These are phyloP conservation scores for Trametes cingulata DNA, from an alignment of 768 basidiomycete species.

Conservation along the genomic window DNA sequence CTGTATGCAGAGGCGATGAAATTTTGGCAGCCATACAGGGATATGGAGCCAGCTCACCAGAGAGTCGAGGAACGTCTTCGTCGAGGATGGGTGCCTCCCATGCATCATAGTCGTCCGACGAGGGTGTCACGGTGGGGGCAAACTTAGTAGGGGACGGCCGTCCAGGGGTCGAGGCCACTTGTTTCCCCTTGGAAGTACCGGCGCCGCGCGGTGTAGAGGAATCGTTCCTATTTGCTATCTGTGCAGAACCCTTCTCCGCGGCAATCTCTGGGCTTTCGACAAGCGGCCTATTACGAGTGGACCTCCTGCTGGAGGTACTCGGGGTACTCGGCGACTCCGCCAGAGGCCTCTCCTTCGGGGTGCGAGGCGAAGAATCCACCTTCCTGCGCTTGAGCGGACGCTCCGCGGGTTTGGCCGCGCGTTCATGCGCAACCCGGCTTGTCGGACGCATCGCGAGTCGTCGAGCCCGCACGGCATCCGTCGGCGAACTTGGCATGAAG, in stretches of 20 bases:
- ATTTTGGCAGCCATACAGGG: not conserved
- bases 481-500: constrained; percentile 11
- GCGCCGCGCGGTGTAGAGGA: too few species aligned
- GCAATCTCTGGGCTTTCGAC: too few species aligned
- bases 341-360: not conserved
- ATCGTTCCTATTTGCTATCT: too few species aligned
- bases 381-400: constrained; percentile 10
- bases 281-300: too few species aligned
- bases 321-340: too few species aligned
- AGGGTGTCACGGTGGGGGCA: not conserved
- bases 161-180: not conserved
- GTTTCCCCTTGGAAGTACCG: too few species aligned
- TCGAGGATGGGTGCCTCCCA: constrained; percentile 17
- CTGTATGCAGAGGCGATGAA: not conserved
- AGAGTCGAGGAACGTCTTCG: not conserved
- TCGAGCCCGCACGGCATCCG: constrained; percentile 1
- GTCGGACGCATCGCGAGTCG: not conserved
- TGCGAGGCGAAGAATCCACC: not conserved
- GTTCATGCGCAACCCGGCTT: constrained; percentile 10
- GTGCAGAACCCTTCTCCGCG: too few species aligned
- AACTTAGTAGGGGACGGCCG: not conserved
- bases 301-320: not conserved
- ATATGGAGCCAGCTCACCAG: not conserved
- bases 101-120: constrained; percentile 16
- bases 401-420: not conserved